A percentile compares a stretch with the other conserved stretches of the same genome.
phyloP scores from a whole-genome alignment of 2,329 filamentous ascomycete species.

The Ceratocystis albifundus region DNA sequence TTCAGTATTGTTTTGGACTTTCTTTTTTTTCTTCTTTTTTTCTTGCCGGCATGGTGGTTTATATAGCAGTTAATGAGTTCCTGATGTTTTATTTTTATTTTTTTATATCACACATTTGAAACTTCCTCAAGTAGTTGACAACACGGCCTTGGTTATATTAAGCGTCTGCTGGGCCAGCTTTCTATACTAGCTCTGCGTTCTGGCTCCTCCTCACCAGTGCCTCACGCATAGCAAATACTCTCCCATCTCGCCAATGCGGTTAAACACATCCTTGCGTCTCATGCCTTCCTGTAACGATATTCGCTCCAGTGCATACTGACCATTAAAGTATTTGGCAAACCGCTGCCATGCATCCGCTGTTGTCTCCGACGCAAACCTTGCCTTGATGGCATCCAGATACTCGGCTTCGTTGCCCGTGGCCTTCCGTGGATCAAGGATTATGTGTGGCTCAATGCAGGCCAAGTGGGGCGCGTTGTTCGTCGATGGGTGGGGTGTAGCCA shows the following conservation, averaged over 20 bases:
- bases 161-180: too few relatives aligned
- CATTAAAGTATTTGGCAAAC: conserved; percentile 80
- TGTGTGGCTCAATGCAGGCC: conserved; percentile 46
- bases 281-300: conserved; percentile 75
- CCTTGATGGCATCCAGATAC: conserved; percentile 52
- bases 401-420: conserved; percentile 67
- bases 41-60: background rate
- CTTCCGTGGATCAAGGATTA: conserved; percentile 68
- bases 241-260: conserved; percentile 50
- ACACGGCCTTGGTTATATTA: too few relatives aligned
- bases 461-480: conserved; percentile 47
- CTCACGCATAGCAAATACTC: conserved; percentile 56
- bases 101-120: background rate
- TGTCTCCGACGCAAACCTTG: conserved; percentile 39
- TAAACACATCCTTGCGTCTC: conserved; percentile 72
- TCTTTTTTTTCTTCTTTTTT: background rate
- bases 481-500: conserved; percentile 43
- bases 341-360: conserved; percentile 57
- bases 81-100: too few relatives aligned
- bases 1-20: background rate
- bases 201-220: conserved; percentile 47
- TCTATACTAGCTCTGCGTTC: background rate
- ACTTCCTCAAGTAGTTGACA: background rate
- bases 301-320: conserved; percentile 70
- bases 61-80: conserved; percentile 2